Conservation (phyloP, 2,329 filamentous ascomycete species). For the Paecilomyces fulvus region DNA sequence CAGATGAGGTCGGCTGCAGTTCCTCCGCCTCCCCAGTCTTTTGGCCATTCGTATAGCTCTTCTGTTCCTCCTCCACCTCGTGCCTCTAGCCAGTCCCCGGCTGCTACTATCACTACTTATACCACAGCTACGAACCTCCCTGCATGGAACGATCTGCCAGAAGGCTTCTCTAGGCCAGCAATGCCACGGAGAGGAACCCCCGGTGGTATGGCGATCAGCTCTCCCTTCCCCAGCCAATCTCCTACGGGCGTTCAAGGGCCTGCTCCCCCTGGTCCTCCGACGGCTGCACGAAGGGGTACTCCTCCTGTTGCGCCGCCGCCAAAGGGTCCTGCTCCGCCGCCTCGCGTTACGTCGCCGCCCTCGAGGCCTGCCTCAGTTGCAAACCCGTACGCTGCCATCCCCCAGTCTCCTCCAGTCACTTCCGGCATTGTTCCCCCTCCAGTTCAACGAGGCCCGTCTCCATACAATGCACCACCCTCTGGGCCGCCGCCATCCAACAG, state of each 20-base stretch:
- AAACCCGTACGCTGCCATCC: slow-evolving; percentile 30
- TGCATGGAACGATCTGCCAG: slow-evolving; percentile 92
- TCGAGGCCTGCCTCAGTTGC: slow-evolving; percentile 15
- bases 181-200: slow-evolving; percentile 67
- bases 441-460: slow-evolving; percentile 67
- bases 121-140: slow-evolving; percentile 59
- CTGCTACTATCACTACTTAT: slow-evolving; percentile 55
- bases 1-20: slow-evolving; percentile 29
- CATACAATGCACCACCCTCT: slow-evolving; percentile 73
- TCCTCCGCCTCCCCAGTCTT: slow-evolving; percentile 25
- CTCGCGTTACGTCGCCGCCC: neutral
- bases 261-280: slow-evolving; percentile 52
- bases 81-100: slow-evolving; percentile 58
- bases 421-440: slow-evolving; percentile 44
- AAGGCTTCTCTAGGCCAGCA: slow-evolving; percentile 66
- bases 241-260: slow-evolving; percentile 30
- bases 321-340: slow-evolving; percentile 26
- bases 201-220: slow-evolving; percentile 53
- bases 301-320: slow-evolving; percentile 49
- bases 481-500: slow-evolving; percentile 62
- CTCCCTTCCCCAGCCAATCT: slow-evolving; percentile 66
- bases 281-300: slow-evolving; percentile 53
- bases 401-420: slow-evolving; percentile 35
- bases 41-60: slow-evolving; percentile 38
- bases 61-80: slow-evolving; percentile 54